These are phyloP conservation scores for Aristolochia contorta DNA, from an alignment of 164 flowering plant genomes.

Conservation along the genomic window DNA sequence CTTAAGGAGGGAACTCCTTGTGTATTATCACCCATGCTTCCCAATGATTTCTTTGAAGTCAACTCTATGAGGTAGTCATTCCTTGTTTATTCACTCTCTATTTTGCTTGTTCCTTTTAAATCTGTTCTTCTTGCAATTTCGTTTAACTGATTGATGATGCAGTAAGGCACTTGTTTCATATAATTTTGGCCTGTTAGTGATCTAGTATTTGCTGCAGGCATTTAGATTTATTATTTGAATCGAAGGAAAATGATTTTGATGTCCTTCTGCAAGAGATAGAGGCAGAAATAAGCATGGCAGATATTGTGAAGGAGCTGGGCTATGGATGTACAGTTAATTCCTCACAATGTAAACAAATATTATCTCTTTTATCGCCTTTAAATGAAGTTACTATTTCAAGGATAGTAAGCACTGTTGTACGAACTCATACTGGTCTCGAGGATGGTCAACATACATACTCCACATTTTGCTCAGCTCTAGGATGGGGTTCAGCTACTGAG, in stretches of 20 bases:
- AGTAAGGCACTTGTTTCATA: not conserved
- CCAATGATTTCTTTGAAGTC: slow-evolving; percentile 43
- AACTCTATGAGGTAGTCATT: slow-evolving; percentile 41
- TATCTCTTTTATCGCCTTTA: slow-evolving; percentile 66
- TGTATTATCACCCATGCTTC: slow-evolving; percentile 50
- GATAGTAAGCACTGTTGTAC: slow-evolving; percentile 54
- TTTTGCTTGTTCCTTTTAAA: too few species aligned
- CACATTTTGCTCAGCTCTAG: slow-evolving; percentile 57
- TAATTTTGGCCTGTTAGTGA: not conserved
- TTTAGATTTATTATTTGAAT: slow-evolving; percentile 42
- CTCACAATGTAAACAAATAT: slow-evolving; percentile 66
- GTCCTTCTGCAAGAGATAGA: slow-evolving; percentile 78
- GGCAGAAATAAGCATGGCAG: slow-evolving; percentile 72
- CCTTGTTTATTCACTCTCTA: not conserved
- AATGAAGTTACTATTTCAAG: slow-evolving; percentile 59
- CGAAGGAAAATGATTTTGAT: slow-evolving; percentile 58
- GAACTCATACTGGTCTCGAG: slow-evolving; percentile 60
- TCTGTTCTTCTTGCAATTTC: too few species aligned
- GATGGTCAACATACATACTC: slow-evolving; percentile 47
- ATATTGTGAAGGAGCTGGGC: slow-evolving; percentile 75
- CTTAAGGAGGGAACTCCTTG: slow-evolving; percentile 34
- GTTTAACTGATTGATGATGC: not conserved
- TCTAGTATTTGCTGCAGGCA: slow-evolving; percentile 30
- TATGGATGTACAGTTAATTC: slow-evolving; percentile 77
- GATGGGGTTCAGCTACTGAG: slow-evolving; percentile 38